Conservation (phyloP, 164 flowering plant species). For the Stephania cephalantha region DNA sequence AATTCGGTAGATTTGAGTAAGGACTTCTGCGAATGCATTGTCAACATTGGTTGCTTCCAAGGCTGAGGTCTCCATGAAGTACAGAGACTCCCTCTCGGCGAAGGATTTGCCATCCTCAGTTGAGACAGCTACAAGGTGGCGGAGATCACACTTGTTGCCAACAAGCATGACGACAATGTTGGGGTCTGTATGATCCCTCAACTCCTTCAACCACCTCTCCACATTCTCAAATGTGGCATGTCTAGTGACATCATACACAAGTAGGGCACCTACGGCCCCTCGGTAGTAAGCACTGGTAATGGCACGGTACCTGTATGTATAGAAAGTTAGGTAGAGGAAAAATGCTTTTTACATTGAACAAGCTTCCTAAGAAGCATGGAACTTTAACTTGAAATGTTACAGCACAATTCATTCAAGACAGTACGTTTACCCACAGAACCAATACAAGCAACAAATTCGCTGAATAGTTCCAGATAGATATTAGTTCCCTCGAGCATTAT, state of each 20-base stretch:
- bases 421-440: not conserved
- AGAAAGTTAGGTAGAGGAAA: not conserved
- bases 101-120: conserved; percentile 12
- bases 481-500: no score
- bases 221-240: conserved; percentile 13
- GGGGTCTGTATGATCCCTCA: conserved; percentile 15
- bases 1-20: conserved; percentile 10
- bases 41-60: conserved; percentile 14
- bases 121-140: conserved; percentile 13
- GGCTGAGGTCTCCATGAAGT: conserved; percentile 16
- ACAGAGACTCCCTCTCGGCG: conserved; percentile 12
- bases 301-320: conserved; percentile 8
- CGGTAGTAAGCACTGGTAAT: conserved; percentile 15
- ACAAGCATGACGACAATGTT: conserved; percentile 15
- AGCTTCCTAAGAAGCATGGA: not conserved
- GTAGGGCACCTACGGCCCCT: conserved; percentile 13
- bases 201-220: conserved; percentile 13
- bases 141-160: conserved; percentile 12
- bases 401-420: not conserved
- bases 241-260: conserved; percentile 14
- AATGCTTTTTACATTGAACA: not conserved
- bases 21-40: conserved; percentile 10
- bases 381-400: not conserved
- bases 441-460: not conserved
- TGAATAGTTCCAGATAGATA: no score